phyloP scores from a whole-genome alignment of 2,329 filamentous ascomycete species.

The Huntiella decipiens region DNA sequence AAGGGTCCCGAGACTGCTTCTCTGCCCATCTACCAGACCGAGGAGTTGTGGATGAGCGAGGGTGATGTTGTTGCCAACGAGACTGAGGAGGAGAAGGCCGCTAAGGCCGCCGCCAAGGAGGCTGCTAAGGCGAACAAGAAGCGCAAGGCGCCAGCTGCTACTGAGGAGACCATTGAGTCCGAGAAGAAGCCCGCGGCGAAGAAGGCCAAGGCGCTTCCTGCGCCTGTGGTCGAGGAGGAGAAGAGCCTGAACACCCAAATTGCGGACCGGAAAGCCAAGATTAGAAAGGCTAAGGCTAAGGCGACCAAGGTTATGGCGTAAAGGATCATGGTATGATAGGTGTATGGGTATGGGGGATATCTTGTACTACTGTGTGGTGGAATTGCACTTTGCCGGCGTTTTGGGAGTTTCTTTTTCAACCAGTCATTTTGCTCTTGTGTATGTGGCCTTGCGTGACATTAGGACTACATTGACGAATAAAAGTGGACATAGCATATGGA shows the following conservation, averaged over 20 bases:
- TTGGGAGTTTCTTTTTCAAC: constrained; percentile 9
- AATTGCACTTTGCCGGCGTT: constrained; percentile 11
- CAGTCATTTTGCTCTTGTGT: constrained; percentile 9
- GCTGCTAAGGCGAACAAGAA: constrained; percentile 34
- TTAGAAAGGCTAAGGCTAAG: constrained; percentile 36
- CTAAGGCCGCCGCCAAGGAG: constrained; percentile 21
- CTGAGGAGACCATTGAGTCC: constrained; percentile 13
- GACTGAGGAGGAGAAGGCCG: constrained; percentile 28
- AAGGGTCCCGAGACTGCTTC: constrained; percentile 79
- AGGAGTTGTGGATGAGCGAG: constrained; percentile 75
- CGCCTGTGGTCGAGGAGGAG: constrained; percentile 22
- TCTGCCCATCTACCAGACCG: constrained; percentile 84
- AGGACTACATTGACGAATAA: neutral
- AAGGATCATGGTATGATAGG: neutral
- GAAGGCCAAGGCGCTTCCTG: constrained; percentile 24
- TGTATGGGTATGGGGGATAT: neutral
- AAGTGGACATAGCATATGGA: neutral
- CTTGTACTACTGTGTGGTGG: neutral
- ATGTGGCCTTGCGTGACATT: neutral
- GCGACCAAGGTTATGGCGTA: constrained; percentile 8
- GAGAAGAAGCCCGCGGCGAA: constrained; percentile 20
- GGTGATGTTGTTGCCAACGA: constrained; percentile 50
- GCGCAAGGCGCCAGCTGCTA: constrained; percentile 25
- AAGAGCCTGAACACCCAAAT: constrained; percentile 38
- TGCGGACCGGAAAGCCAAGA: constrained; percentile 35